Evolutionary conservation across 2,329 filamentous ascomycete genomes (phyloP).

Genomic region (Alternaria sp.): DNA sequence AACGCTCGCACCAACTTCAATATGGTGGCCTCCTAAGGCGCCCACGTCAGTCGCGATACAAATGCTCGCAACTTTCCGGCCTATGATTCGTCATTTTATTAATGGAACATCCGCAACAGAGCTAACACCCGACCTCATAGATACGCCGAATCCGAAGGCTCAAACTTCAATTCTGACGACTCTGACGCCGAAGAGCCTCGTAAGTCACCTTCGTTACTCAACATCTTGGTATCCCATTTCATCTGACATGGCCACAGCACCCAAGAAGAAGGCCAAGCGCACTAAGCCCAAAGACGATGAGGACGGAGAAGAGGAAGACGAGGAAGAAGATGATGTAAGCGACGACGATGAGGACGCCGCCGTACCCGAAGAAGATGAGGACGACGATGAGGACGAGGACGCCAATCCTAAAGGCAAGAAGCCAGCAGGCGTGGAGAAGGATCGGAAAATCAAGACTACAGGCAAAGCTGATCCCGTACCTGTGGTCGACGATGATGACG

Average conservation of each 20-base stretch:
- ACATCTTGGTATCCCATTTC: not conserved
- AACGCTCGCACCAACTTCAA: not conserved
- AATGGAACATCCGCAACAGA: conserved; percentile 14
- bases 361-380: conserved; percentile 39
- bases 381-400: conserved; percentile 45
- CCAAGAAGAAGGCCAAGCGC: conserved; percentile 49
- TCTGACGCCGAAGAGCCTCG: conserved; percentile 48
- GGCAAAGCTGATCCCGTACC: conserved; percentile 41
- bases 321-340: conserved; percentile 38
- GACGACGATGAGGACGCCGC: conserved; percentile 16
- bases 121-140: conserved; percentile 36
- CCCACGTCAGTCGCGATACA: not conserved
- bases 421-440: conserved; percentile 46
- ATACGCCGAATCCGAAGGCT: conserved; percentile 51
- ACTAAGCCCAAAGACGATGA: conserved; percentile 44
- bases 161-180: conserved; percentile 50
- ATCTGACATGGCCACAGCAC: conserved; percentile 31
- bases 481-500: conserved; percentile 45
- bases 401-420: conserved; percentile 51
- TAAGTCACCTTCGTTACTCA: conserved; percentile 28
- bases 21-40: not conserved
- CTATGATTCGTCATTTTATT: not conserved
- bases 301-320: conserved; percentile 41
- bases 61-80: not conserved
- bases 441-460: conserved; percentile 45